Conservation (phyloP, 805 yeast species). For the Teunomyces kruisii region DNA sequence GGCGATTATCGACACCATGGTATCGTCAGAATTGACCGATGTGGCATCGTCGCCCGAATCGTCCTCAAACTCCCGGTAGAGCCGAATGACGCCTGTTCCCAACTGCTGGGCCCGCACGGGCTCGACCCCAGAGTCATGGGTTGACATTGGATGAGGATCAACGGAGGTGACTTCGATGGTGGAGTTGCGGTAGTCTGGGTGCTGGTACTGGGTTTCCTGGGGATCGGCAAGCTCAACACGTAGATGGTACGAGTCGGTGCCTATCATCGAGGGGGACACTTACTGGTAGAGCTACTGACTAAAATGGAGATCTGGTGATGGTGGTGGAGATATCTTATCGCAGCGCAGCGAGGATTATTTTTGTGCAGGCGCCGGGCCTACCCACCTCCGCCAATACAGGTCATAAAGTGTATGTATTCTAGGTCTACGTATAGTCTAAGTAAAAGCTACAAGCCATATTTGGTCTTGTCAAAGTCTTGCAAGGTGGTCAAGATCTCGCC, state of each 20-base stretch:
- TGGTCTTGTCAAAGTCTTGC: slow-evolving; percentile 39
- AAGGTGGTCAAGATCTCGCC: slow-evolving; percentile 60
- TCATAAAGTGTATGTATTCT: too few relatives aligned
- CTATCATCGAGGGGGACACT: slow-evolving; percentile 30
- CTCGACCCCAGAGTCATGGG: slow-evolving; percentile 19
- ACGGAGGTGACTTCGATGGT: slow-evolving; percentile 27
- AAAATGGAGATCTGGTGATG: neutral
- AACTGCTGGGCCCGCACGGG: slow-evolving; percentile 62
- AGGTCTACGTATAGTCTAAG: neutral
- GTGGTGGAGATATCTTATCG: too few relatives aligned
- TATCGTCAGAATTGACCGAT: slow-evolving; percentile 47
- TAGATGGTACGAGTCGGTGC: slow-evolving; percentile 42
- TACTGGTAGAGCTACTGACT: neutral
- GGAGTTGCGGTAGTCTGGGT: slow-evolving; percentile 36
- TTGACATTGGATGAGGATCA: slow-evolving; percentile 14
- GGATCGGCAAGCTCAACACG: slow-evolving; percentile 23
- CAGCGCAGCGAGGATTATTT: too few relatives aligned
- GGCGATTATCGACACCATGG: slow-evolving; percentile 78
- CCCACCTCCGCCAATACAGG: too few relatives aligned
- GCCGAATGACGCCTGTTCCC: slow-evolving; percentile 72
- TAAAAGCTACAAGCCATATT: slow-evolving; percentile 12
- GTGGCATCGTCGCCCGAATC: slow-evolving; percentile 11
- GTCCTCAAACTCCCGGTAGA: slow-evolving; percentile 56
- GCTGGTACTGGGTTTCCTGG: neutral
- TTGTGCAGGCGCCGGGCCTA: too few relatives aligned